Conservation (phyloP, 2,329 filamentous ascomycete genomes). For the Lecanoromycetidae sp. region DNA sequence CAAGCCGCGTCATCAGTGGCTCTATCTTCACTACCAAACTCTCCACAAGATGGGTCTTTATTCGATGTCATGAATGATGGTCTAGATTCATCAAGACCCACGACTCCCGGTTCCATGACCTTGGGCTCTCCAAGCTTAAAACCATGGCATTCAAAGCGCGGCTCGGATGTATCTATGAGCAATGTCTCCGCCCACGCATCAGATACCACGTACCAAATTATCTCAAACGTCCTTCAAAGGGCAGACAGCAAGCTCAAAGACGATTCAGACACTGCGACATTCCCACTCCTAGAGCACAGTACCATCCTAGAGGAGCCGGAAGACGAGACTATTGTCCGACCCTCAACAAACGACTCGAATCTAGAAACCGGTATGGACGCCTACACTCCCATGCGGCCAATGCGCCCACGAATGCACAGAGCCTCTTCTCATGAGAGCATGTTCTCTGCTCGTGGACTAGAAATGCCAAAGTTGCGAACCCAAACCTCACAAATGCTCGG, state of each 20-base stretch:
- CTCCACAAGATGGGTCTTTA: constrained; percentile 57
- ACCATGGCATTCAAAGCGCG: constrained; percentile 47
- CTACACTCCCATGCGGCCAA: constrained; percentile 24
- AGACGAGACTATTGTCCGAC: constrained; percentile 20
- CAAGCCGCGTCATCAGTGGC: constrained; percentile 50
- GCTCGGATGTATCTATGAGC: constrained; percentile 28
- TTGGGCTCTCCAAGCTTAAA: constrained; percentile 52
- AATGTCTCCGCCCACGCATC: not conserved
- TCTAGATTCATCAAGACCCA: constrained; percentile 58
- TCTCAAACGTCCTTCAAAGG: constrained; percentile 14
- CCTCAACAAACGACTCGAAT: constrained; percentile 11
- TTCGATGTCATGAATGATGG: constrained; percentile 62
- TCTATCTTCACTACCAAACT: constrained; percentile 65
- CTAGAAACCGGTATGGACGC: constrained; percentile 19
- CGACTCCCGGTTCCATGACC: constrained; percentile 67
- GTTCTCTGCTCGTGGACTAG: constrained; percentile 73
- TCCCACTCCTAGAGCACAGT: constrained; percentile 21
- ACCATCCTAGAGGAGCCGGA: constrained; percentile 31
- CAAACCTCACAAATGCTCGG: constrained; percentile 63
- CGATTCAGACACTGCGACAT: not conserved
- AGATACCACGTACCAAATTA: not conserved
- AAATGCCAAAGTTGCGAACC: constrained; percentile 70
- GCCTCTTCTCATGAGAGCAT: constrained; percentile 76
- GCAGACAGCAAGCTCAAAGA: constrained; percentile 1
- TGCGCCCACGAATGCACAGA: constrained; percentile 45